Evolutionary conservation across 1,284 basidiomycete species (phyloP), one percentile per base, ranked within the genome.

Genomic region (Ustilago cynodontis): DNA sequence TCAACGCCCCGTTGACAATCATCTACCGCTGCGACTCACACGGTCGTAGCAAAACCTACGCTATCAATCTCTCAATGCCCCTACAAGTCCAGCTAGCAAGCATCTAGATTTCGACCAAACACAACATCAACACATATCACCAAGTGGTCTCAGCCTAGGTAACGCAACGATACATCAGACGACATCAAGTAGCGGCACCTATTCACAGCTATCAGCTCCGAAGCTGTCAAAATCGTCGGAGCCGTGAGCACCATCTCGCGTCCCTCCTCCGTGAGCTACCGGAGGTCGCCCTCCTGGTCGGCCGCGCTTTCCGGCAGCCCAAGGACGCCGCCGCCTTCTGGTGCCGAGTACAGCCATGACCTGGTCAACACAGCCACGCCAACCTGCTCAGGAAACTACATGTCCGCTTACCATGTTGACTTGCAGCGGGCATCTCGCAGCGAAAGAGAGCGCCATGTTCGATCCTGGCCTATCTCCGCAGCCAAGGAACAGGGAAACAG

Each of bases 271-370:
- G 59, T 71, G n/a, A 58, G 39, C 33, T 71, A 71, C 43, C 37
- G 62, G 58, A 65, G 68, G 58, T 71, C 68, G 54, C 68, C 68
- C 24, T 71, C 68, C 29, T 71, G 68, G 68, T 61, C 62, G 58
- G 59, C 56, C 18, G 68, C 58, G 16, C 49, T 61, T 28, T 70
- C 61, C 24, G 67, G 59, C 16, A 54, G 58, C 29, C 53, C 29
- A 16, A 45, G 37, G n/a, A 61, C 62, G 41, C 58, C 68, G n/a
- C 13, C 41, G 26, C 54, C 55, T n/a, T 58, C 55, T n/a, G 54
- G 14, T 1, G 31, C 31, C 9, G 53, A 50, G 16, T 39, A 31
- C 6, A 20, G 31, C 28, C 18, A 26, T n/a, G n/a, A 29, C 13
- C 28, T 29, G 4, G 20, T 24, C 7, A n/a, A 33, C 10, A 10